These are phyloP conservation scores for Ophiostoma novo-ulmi DNA, from an alignment of 2,329 filamentous ascomycete genomes.

Conservation along the genomic window DNA sequence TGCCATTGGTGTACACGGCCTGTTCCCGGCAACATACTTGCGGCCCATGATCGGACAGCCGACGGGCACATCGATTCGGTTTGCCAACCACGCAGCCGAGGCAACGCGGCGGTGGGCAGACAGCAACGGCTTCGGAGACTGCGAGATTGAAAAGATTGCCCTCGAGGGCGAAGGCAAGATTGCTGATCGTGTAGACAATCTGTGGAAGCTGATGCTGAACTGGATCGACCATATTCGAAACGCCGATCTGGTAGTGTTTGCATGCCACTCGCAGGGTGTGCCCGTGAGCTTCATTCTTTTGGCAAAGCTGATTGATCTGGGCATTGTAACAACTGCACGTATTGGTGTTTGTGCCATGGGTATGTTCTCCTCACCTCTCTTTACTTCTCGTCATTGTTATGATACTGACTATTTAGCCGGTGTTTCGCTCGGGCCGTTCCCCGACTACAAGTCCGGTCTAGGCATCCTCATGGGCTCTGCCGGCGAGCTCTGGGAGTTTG, in stretches of 20 bases:
- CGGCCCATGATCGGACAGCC: conserved; percentile 91
- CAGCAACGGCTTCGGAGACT: conserved; percentile 63
- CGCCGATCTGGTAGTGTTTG: conserved; percentile 86
- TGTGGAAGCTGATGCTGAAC: conserved; percentile 92
- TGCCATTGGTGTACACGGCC: conserved; percentile 89
- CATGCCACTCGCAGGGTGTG: conserved; percentile 92
- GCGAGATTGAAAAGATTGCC: conserved; percentile 86
- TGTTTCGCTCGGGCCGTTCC: conserved; percentile 87
- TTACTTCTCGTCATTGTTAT: not conserved
- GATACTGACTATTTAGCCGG: conserved; percentile 53
- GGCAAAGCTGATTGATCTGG: conserved; percentile 85
- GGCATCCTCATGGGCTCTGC: conserved; percentile 82
- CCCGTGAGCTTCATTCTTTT: conserved; percentile 89
- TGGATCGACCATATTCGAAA: conserved; percentile 86
- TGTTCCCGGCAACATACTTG: conserved; percentile 81
- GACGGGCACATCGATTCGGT: conserved; percentile 89
- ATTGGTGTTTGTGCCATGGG: conserved; percentile 81
- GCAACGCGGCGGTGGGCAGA: conserved; percentile 81
- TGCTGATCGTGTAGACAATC: conserved; percentile 76
- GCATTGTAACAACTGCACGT: conserved; percentile 68
- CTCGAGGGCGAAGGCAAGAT: conserved; percentile 94
- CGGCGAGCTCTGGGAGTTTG: conserved; percentile 93
- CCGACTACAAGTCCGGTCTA: conserved; percentile 83
- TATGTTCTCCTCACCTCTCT: conserved; percentile 31
- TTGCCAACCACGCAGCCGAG: conserved; percentile 79